These are phyloP conservation scores for Tetracladium marchalianum DNA, from an alignment of 495 filamentous ascomycete species.

Conservation along the genomic window DNA sequence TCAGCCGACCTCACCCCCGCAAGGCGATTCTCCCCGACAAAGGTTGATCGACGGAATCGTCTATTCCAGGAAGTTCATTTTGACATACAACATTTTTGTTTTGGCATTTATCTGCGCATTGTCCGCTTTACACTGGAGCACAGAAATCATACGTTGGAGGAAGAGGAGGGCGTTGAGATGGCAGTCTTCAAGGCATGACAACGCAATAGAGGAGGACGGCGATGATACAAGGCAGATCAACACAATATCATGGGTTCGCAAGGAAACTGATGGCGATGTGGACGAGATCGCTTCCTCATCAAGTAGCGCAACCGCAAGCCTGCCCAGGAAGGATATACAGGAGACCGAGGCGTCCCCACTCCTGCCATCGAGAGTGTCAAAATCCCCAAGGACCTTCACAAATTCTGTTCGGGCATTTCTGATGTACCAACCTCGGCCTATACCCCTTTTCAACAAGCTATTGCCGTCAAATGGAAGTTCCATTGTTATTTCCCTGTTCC, in stretches of 20 bases:
- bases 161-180: not conserved
- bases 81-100: constrained; percentile 15
- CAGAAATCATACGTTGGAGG: constrained; percentile 5
- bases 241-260: not conserved
- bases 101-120: constrained; percentile 6
- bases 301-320: constrained; percentile 10
- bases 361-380: not conserved
- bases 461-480: constrained; percentile 44
- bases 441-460: constrained; percentile 42
- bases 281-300: constrained; percentile 9
- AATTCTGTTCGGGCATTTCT: constrained; percentile 5
- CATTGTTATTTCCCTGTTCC: constrained; percentile 34
- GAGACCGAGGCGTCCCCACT: constrained; percentile 12
- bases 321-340: constrained; percentile 1
- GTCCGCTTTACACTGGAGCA: constrained; percentile 9
- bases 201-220: not conserved
- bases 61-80: constrained; percentile 9
- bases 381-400: not conserved
- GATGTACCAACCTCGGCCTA: constrained; percentile 40
- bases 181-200: not conserved
- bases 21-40: constrained; percentile 6
- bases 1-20: not conserved
- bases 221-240: not conserved
- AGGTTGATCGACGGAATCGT: constrained; percentile 13
- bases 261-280: not conserved